Conservation (phyloP, 2,329 filamentous ascomycete species). For the Pestalotiopsis fici region DNA sequence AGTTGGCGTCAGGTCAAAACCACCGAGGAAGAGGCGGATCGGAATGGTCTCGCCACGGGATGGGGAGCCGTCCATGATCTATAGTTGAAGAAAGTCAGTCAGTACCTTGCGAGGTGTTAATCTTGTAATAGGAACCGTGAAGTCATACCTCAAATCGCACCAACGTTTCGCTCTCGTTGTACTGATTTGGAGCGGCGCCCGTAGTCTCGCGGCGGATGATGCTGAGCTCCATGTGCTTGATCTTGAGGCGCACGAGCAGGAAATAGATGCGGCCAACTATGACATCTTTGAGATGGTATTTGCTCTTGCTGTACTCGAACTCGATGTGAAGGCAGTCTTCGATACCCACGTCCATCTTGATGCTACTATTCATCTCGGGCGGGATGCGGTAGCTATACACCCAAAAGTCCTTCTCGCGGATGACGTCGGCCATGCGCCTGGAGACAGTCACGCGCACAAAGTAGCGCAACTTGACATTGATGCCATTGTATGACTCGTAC, state of each 20-base stretch:
- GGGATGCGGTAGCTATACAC: slow-evolving; percentile 98
- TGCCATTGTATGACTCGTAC: slow-evolving; percentile 99
- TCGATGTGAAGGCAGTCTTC: slow-evolving; percentile 99
- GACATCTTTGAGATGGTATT: slow-evolving; percentile 98
- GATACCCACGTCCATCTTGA: slow-evolving; percentile 99
- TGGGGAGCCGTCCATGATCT: slow-evolving; percentile 99
- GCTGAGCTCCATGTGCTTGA: slow-evolving; percentile 99
- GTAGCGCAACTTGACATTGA: slow-evolving; percentile 99
- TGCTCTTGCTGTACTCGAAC: slow-evolving; percentile 99
- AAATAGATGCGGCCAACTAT: slow-evolving; percentile 99
- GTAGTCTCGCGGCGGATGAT: slow-evolving; percentile 98
- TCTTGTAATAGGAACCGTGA: background rate
- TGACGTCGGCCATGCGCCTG: slow-evolving; percentile 94
- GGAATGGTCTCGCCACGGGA: slow-evolving; percentile 94
- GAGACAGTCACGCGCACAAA: slow-evolving; percentile 97
- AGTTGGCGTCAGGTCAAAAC: slow-evolving; percentile 95
- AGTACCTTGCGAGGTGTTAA: background rate
- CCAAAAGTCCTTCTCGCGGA: slow-evolving; percentile 99
- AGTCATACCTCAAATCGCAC: slow-evolving; percentile 83
- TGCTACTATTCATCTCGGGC: slow-evolving; percentile 95
- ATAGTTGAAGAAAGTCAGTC: background rate
- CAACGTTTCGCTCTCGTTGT: slow-evolving; percentile 98
- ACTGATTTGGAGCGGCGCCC: slow-evolving; percentile 94
- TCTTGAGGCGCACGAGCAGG: slow-evolving; percentile 93
- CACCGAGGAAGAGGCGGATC: slow-evolving; percentile 93